These are phyloP conservation scores for Russula sp. DNA, from an alignment of 768 basidiomycete genomes.

Conservation along the genomic window DNA sequence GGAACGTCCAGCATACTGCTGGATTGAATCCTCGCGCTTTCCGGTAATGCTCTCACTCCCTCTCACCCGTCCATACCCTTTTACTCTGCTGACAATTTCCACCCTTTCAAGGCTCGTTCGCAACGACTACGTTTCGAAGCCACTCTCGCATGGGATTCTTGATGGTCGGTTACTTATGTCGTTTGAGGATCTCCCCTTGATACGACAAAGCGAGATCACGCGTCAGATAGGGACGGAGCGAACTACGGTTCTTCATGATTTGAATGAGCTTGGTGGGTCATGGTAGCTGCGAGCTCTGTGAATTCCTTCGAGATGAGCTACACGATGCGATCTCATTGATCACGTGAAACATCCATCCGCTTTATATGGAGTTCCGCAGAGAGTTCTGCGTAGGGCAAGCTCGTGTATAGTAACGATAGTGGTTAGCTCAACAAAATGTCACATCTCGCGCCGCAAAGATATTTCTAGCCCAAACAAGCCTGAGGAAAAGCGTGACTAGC, in stretches of 20 bases:
- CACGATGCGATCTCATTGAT: not conserved
- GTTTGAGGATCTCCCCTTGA: constrained; percentile 74
- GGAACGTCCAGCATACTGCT: constrained; percentile 89
- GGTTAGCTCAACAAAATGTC: not conserved
- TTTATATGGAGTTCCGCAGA: not conserved
- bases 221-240: constrained; percentile 85
- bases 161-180: constrained; percentile 77
- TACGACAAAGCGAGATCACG: constrained; percentile 81
- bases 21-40: constrained; percentile 91
- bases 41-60: constrained; percentile 49
- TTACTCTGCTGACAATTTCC: not conserved
- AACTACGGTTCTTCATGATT: constrained; percentile 57
- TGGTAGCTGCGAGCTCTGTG: constrained; percentile 46
- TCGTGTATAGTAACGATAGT: not conserved
- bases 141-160: constrained; percentile 77
- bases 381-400: not conserved
- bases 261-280: constrained; percentile 53
- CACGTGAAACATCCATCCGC: not conserved
- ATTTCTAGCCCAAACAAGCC: no score
- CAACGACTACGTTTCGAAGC: constrained; percentile 82
- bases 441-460: no score
- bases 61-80: not conserved
- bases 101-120: constrained; percentile 65
- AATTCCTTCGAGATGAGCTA: not conserved
- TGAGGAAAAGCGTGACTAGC: no score